These are phyloP conservation scores for Pseudohalonectria lignicola DNA, from an alignment of 2,329 filamentous ascomycete genomes.

Conservation along the genomic window DNA sequence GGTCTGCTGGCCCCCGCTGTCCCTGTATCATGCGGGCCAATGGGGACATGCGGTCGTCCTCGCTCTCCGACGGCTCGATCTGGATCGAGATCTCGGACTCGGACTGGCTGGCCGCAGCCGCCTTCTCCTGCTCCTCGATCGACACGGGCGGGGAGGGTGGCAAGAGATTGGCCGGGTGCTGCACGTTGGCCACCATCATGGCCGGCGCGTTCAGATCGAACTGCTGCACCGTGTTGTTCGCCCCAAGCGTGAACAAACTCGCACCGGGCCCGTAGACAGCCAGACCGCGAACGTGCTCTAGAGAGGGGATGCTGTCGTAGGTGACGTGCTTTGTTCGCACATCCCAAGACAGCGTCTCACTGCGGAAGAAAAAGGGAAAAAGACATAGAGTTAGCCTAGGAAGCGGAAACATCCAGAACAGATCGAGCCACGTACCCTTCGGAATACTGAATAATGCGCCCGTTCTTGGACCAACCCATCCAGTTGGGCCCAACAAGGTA, in stretches of 20 bases:
- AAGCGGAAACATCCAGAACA: too few relatives aligned
- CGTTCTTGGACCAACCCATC: conserved; percentile 98
- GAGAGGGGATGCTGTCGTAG: conserved; percentile 76
- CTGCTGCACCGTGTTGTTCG: conserved; percentile 84
- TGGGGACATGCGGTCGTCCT: conserved; percentile 66
- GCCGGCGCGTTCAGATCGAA: conserved; percentile 83
- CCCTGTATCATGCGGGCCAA: conserved; percentile 66
- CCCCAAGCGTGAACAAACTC: conserved; percentile 82
- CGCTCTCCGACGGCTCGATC: conserved; percentile 49
- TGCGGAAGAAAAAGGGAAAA: conserved; percentile 19
- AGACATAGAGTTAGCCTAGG: neutral
- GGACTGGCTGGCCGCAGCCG: conserved; percentile 35
- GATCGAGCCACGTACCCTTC: conserved; percentile 66
- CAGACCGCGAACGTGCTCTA: conserved; percentile 70
- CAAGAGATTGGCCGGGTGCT: conserved; percentile 69
- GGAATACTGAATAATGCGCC: conserved; percentile 83
- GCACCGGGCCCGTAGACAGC: conserved; percentile 84
- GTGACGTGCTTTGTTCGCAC: conserved; percentile 96
- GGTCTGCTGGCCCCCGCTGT: too few relatives aligned
- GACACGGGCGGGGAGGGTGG: conserved; percentile 77
- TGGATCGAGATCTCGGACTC: conserved; percentile 46
- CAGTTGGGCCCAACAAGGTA: conserved; percentile 71
- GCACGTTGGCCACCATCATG: conserved; percentile 73
- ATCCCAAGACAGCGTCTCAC: conserved; percentile 91
- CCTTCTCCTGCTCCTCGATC: conserved; percentile 56